Evolutionary conservation across 495 filamentous ascomycete species (phyloP), one percentile per base, ranked within the genome.

Genomic region (Tuber borchii): DNA sequence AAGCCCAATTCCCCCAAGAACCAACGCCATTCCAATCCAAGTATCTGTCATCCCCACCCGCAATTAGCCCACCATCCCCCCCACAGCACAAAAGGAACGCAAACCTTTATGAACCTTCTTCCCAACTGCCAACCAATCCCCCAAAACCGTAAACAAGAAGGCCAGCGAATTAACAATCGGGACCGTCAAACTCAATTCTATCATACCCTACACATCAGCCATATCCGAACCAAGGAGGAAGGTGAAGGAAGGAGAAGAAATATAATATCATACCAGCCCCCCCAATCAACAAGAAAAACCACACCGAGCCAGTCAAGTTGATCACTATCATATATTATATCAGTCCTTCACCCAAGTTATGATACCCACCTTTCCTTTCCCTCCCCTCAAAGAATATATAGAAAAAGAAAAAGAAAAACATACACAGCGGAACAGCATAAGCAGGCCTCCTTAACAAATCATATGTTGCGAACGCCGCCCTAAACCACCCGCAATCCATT

Each of bases 211-310:
- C 70, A 48, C 2, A 37, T 73, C n/a, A 77, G 65, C 46, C 44
- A 40, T 16, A 65, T 37, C 22, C 46, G 46, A n/a, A 43, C 39
- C 45, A 44, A 48, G 72, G n/a, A n/a, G n/a, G n/a, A n/a, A n/a
- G n/a, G n/a, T n/a, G n/a, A n/a, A n/a, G n/a, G n/a, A n/a, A 2
- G 2, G 2, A 37, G 34, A 37, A 37, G 34, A 37, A 37, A 37
- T 37, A 37, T 37, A 37, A 37, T 37, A 37, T 37, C 34, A 37
- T 84, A 95, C 93, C 93, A 79, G 94, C 93, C 84, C 94, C 88
- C 73, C 95, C 95, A 86, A 99, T 93, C 77, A 99, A 85, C 79
- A 97, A 83, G 82, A 99, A 99, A 81, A 99, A 99, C 95, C 95
- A 99, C 77, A 99, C 87, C 81, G 93, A 97, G 75, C 95, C 95